A percentile compares a stretch with the other conserved stretches of the same genome.
Conservation (phyloP, 495 filamentous ascomycete genomes). For the Glarea lozoyensis region DNA sequence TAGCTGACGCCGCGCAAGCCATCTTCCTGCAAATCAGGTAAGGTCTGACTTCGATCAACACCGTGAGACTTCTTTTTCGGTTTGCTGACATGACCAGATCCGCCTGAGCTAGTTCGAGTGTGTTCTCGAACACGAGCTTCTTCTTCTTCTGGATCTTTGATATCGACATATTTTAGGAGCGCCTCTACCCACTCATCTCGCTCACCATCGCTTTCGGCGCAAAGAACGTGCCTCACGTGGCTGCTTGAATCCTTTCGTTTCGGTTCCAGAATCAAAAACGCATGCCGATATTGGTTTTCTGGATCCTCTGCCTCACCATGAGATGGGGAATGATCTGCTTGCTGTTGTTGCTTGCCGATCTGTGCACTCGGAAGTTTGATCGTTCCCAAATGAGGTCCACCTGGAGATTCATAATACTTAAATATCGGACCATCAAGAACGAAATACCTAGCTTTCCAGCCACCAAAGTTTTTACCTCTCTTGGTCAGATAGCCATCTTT, state of each 20-base stretch:
- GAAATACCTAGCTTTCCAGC: slow-evolving; percentile 97
- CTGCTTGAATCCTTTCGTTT: slow-evolving; percentile 93
- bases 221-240: slow-evolving; percentile 88
- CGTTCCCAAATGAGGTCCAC: slow-evolving; percentile 81
- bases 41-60: slow-evolving; percentile 16
- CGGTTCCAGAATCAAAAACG: slow-evolving; percentile 87
- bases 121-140: slow-evolving; percentile 25
- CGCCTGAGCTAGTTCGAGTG: slow-evolving; percentile 20
- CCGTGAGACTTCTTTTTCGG: slow-evolving; percentile 45
- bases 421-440: slow-evolving; percentile 81
- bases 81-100: slow-evolving; percentile 27
- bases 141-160: slow-evolving; percentile 49
- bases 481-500: slow-evolving; percentile 95
- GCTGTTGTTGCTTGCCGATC: slow-evolving; percentile 73
- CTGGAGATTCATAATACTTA: slow-evolving; percentile 84
- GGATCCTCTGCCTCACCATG: slow-evolving; percentile 54
- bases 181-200: slow-evolving; percentile 90
- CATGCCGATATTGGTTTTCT: slow-evolving; percentile 94
- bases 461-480: slow-evolving; percentile 94
- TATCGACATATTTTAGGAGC: slow-evolving; percentile 83
- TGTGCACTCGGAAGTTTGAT: slow-evolving; percentile 87
- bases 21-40: slow-evolving; percentile 31
- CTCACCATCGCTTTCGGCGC: slow-evolving; percentile 89
- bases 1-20: slow-evolving; percentile 72
- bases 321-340: slow-evolving; percentile 48